Base-by-base conservation (phyloP, 2,329 filamentous ascomycete genomes). In the Diaporthe sp. region DNA sequence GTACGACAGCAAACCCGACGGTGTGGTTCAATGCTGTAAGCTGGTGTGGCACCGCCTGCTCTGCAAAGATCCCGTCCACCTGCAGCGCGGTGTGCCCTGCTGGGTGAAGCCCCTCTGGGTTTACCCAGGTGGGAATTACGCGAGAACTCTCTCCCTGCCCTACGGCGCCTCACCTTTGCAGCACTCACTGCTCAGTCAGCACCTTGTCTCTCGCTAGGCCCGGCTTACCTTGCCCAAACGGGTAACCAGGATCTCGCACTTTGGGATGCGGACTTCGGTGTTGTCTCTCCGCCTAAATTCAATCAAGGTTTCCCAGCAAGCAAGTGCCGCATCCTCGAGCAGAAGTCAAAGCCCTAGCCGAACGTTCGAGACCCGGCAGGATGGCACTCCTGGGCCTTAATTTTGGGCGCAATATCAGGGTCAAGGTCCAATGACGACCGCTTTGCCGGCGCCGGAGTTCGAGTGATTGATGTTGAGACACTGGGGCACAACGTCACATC, bases 161-260 rank as follows among this genome's bases (percentile, higher is more conserved):
- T 57, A 71, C 67, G 67, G 22, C 58, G 57, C 55, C 73, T 66
- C 55, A 35, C 67, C 45, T 71, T 30, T 42, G 42, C 54, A 66
- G 70, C 30, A 42, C 50, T 30, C 35, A 55, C 73, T n/a, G 73
- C 60, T 74, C 67, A 67, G 74, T 76, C 74, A 76, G 72, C 74
- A 76, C 74, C 74, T 74, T 76, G 72, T 74, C 47, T 55, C 54
- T 67, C 40, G 71, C 67, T 71, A 70, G 71, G 57, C 45, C 70
- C 45, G 28, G 74, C 35, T 42, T 38, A 55, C 13, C 42, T 52
- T 61, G 40, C 30, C 19, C 30, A 38, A 67, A 67, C 45, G 30
- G 64, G 64, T 52, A 67, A 33, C 45, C 10, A 52, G 64, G 45
- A 52, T 67, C 30, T 52, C 30, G 45, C 42, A n/a, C 28, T 50